phyloP scores from a whole-genome alignment of 2,329 filamentous ascomycete genomes.

The Colletotrichum lindemuthianum region DNA sequence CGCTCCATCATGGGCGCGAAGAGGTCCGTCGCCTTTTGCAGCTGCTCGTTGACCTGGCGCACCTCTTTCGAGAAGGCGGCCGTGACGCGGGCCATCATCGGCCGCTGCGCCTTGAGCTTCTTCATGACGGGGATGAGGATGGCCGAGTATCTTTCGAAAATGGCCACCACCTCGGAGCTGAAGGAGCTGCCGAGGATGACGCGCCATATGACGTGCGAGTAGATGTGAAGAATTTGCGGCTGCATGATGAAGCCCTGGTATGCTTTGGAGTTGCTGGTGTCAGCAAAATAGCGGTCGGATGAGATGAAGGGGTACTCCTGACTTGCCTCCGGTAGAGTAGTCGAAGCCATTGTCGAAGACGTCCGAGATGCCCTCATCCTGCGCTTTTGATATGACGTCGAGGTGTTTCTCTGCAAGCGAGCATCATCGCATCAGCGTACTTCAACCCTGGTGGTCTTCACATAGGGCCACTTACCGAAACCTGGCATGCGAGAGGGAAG shows the following conservation, averaged over 20 bases:
- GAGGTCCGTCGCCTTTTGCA: conserved; percentile 10
- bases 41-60: conserved; percentile 20
- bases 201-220: conserved; percentile 29
- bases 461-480: conserved; percentile 2
- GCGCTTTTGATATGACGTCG: conserved; percentile 21
- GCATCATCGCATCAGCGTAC: neutral
- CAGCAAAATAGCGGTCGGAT: neutral
- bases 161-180: conserved; percentile 12
- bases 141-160: conserved; percentile 26
- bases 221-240: conserved; percentile 25
- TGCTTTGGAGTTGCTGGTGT: neutral
- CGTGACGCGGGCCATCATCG: conserved; percentile 26
- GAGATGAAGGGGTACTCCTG: too few species aligned
- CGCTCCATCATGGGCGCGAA: conserved; percentile 17
- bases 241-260: conserved; percentile 22
- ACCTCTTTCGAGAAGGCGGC: conserved; percentile 23
- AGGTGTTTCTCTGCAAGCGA: conserved; percentile 15
- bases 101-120: conserved; percentile 23
- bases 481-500: conserved; percentile 26
- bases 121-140: conserved; percentile 30
- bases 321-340: conserved; percentile 3
- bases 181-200: conserved; percentile 19
- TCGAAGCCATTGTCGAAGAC: neutral
- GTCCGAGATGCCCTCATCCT: conserved; percentile 21
- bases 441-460: neutral